Base-by-base conservation (phyloP, 768 basidiomycete genomes). In the Tricholoma flavovirens region DNA sequence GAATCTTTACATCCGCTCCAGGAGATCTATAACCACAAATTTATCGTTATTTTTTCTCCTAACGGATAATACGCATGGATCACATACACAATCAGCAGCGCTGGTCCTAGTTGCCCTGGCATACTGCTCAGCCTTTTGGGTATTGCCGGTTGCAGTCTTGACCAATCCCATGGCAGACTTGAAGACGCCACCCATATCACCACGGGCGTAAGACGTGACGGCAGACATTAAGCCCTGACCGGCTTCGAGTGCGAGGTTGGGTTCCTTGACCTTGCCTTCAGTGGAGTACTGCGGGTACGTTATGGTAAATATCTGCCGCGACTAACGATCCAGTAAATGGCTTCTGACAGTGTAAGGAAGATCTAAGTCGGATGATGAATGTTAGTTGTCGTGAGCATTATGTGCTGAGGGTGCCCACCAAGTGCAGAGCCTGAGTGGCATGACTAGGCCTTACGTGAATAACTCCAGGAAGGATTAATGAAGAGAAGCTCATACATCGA, bases 191-290 rank as follows among this genome's bases (percentile, higher is more conserved):
- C 87, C 77, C 66, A 92, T 80, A 66, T 98, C 94, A 32, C 88
- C 88, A 10, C 77, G 79, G 21, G 88, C 76, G 66, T 93, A 96
- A 9, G 89, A 86, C 26, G 78, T 73, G 2, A 90, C 82, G 1
- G 92, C 90, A 21, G 82, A 80, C n/a, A 96, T 68, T 4, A 97
- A 74, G 7, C 91, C 92, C 66, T 90, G 83, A 0, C 93, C 94
- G 4, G 95, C 94, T 66, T 91, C 93, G 8, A 86, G 80, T 10
- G 86, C 84, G 14, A 93, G 73, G 66, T 97, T 95, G 32, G 95
- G 93, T 67, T 97, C 93, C 70, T 98, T 97, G 67, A 98, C 73
- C 66, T 91, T 93, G 49, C 94, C 94, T 73, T 98, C 93, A 6
- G 93, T 96, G 19, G 93, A 93, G 72, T 98, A 98, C 84, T 90